phyloP scores from a whole-genome alignment of 2,329 filamentous ascomycete genomes.

The Fusarium sarcochroum region DNA sequence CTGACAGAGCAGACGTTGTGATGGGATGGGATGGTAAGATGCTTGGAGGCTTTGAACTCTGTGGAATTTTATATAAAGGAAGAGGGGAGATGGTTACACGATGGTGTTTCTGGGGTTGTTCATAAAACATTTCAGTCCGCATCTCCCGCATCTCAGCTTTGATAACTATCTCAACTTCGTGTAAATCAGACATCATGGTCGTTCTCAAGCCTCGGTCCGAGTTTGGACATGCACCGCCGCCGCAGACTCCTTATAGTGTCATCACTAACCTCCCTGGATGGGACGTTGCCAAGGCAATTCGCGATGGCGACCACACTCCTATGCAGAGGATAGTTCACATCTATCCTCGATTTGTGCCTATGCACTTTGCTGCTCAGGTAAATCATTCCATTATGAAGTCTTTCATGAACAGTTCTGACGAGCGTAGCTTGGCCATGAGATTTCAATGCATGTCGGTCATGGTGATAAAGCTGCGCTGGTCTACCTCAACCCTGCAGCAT shows the following conservation, averaged over 20 bases:
- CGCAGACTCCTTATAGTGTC: conserved; percentile 62
- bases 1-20: background rate
- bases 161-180: background rate
- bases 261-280: conserved; percentile 62
- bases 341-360: conserved; percentile 63
- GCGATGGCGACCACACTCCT: conserved; percentile 57
- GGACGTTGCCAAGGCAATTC: conserved; percentile 56
- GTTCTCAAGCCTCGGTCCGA: conserved; percentile 56
- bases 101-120: background rate
- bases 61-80: conserved; percentile 1
- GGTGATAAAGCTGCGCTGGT: conserved; percentile 48
- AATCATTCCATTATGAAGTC: background rate
- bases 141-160: background rate
- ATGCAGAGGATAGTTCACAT: conserved; percentile 57
- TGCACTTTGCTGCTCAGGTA: conserved; percentile 54
- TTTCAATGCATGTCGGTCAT: conserved; percentile 52
- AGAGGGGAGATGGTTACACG: background rate
- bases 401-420: background rate
- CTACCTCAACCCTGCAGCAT: conserved; percentile 53
- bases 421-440: conserved; percentile 54
- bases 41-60: background rate
- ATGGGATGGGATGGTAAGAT: background rate
- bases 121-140: background rate
- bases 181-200: conserved; percentile 49
- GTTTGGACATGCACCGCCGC: conserved; percentile 62